Percentiles rank a stretch among this genome's conserved stretches.
Evolutionary conservation across 805 yeast species (phyloP).

Genomic region (Wickerhamomyces ciferrii): DNA sequence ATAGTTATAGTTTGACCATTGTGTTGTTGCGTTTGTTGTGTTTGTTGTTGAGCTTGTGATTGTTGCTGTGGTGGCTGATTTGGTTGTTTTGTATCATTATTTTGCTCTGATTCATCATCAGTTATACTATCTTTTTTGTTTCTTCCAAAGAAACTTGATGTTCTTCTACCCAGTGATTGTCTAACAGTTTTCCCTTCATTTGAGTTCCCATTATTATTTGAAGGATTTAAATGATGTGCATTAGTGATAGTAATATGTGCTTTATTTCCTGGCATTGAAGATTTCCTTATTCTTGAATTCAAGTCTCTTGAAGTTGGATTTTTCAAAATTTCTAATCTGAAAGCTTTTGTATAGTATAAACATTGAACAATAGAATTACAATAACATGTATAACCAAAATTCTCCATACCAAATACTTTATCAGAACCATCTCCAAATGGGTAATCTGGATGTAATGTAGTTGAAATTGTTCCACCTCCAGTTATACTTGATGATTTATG

Average conservation of each 20-base stretch:
- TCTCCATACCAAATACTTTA: constrained; percentile 76
- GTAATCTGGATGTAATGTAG: constrained; percentile 8
- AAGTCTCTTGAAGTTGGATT: constrained; percentile 33
- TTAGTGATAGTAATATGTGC: constrained; percentile 23
- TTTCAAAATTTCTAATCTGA: constrained; percentile 51
- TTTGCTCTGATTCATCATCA: constrained; percentile 7
- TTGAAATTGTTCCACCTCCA: too few relatives aligned
- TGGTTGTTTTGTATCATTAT: neutral
- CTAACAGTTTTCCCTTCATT: constrained; percentile 4
- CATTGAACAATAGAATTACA: constrained; percentile 92
- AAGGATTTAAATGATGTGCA: constrained; percentile 3
- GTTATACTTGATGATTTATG: neutral
- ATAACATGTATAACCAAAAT: constrained; percentile 90
- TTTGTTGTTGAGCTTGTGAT: neutral
- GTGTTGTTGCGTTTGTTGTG: neutral
- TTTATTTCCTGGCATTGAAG: constrained; percentile 33
- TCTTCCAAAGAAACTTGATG: constrained; percentile 24
- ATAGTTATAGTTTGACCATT: constrained; percentile 8
- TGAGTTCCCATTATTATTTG: constrained; percentile 5
- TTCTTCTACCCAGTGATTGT: constrained; percentile 16
- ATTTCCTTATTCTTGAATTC: constrained; percentile 31
- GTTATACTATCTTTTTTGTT: constrained; percentile 10
- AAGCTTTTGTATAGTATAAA: constrained; percentile 65
- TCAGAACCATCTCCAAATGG: constrained; percentile 66
- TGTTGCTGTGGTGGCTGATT: neutral